phyloP scores from a whole-genome alignment of 2,329 filamentous ascomycete genomes.

The Coccinonectria pachysandricola region DNA sequence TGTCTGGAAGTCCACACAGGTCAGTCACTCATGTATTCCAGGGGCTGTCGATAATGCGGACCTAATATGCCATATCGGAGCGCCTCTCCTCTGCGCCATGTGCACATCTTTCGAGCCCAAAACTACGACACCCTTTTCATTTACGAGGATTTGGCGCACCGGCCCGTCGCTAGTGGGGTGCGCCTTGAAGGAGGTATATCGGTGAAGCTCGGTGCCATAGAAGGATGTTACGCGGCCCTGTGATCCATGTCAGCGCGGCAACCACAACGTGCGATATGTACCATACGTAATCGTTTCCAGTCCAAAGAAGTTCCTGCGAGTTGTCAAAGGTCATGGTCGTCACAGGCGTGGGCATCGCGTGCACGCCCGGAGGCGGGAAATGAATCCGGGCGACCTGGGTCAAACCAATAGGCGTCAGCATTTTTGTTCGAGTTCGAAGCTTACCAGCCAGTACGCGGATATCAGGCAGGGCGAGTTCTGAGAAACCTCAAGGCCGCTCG shows the following conservation, averaged over 20 bases:
- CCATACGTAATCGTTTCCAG: constrained; percentile 78
- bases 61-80: constrained; percentile 80
- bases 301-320: constrained; percentile 83
- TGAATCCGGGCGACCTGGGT: constrained; percentile 66
- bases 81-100: constrained; percentile 72
- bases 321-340: constrained; percentile 84
- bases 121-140: constrained; percentile 82
- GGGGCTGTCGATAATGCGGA: constrained; percentile 30
- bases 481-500: no score
- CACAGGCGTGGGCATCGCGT: constrained; percentile 59
- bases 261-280: not conserved
- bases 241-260: constrained; percentile 14
- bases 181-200: constrained; percentile 82
- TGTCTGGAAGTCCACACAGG: constrained; percentile 44
- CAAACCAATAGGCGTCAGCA: no score
- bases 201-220: constrained; percentile 72
- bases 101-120: constrained; percentile 76
- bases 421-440: no score
- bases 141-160: constrained; percentile 82
- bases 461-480: no score
- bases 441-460: no score
- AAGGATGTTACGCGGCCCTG: constrained; percentile 86
- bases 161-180: constrained; percentile 64
- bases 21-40: no score
- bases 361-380: constrained; percentile 65